Evolutionary conservation across 768 basidiomycete genomes (phyloP).

Genomic region (Suillus bovinus): DNA sequence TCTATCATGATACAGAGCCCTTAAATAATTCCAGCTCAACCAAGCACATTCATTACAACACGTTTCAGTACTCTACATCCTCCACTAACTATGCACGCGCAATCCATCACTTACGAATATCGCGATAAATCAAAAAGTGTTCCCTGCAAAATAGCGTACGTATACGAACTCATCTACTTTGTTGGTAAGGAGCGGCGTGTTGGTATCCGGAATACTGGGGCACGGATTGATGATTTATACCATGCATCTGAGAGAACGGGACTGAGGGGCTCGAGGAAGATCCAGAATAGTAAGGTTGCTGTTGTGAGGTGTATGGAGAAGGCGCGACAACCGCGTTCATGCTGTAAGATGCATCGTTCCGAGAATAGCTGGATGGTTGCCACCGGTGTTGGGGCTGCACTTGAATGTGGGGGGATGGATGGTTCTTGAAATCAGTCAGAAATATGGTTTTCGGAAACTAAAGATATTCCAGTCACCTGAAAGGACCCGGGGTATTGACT

Average conservation of each 20-base stretch:
- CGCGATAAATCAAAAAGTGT: constrained; percentile 5
- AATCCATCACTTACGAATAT: constrained; percentile 5
- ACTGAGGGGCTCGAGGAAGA: constrained; percentile 18
- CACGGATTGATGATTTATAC: constrained; percentile 16
- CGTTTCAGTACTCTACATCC: neutral
- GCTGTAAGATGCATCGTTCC: constrained; percentile 19
- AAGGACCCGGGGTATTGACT: constrained; percentile 26
- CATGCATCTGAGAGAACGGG: constrained; percentile 30
- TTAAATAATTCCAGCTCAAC: neutral
- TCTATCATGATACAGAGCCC: neutral
- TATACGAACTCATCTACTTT: constrained; percentile 20
- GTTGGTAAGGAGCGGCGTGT: constrained; percentile 32
- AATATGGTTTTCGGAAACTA: neutral
- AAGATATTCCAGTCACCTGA: constrained; percentile 19
- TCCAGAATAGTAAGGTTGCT: constrained; percentile 28
- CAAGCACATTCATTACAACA: neutral
- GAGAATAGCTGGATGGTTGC: constrained; percentile 25
- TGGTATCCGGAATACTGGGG: constrained; percentile 29
- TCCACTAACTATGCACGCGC: neutral
- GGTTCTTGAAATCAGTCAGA: constrained; percentile 16
- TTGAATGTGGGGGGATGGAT: constrained; percentile 16
- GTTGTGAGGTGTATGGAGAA: constrained; percentile 20
- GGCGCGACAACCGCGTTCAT: constrained; percentile 17
- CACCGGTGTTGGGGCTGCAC: constrained; percentile 24
- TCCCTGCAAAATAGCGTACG: neutral